Evolutionary conservation across 2,329 filamentous ascomycete species (phyloP).

Genomic region (Aureobasidium pullulans): DNA sequence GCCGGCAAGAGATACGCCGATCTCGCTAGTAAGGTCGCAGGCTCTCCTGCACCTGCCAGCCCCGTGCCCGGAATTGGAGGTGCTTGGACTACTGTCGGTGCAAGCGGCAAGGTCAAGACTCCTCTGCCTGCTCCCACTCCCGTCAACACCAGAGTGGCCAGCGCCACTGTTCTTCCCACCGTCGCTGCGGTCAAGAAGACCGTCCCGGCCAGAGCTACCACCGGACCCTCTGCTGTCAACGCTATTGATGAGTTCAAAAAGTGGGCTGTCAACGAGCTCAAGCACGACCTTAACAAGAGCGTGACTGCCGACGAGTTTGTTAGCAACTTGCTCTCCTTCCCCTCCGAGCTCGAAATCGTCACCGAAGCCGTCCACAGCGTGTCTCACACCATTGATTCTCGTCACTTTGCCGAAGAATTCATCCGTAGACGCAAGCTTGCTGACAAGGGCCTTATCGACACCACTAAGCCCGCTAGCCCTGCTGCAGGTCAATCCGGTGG

Average conservation of each 20-base stretch:
- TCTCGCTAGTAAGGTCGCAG: constrained; percentile 69
- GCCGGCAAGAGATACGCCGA: constrained; percentile 87
- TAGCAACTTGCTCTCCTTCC: constrained; percentile 64
- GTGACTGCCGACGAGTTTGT: constrained; percentile 76
- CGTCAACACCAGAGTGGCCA: constrained; percentile 41
- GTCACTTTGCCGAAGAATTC: constrained; percentile 91
- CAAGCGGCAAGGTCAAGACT: constrained; percentile 82
- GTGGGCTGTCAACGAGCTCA: constrained; percentile 76
- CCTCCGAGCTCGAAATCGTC: constrained; percentile 71
- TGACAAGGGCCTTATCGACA: constrained; percentile 78
- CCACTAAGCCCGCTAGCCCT: constrained; percentile 47
- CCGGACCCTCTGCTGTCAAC: constrained; percentile 45
- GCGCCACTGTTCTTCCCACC: constrained; percentile 33
- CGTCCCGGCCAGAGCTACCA: constrained; percentile 44
- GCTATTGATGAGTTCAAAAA: constrained; percentile 91
- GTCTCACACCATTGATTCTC: constrained; percentile 83
- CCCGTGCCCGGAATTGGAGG: constrained; percentile 38
- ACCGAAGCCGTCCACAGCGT: constrained; percentile 82
- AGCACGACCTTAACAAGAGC: constrained; percentile 61
- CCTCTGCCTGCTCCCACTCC: constrained; percentile 51
- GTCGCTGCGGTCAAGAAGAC: constrained; percentile 24
- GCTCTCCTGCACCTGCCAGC: constrained; percentile 32
- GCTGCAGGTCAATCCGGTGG: constrained; percentile 52
- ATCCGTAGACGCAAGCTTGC: constrained; percentile 87
- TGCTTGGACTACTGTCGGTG: constrained; percentile 93